phyloP scores from a whole-genome alignment of 2,329 filamentous ascomycete species.

The Aureobasidium sp. region DNA sequence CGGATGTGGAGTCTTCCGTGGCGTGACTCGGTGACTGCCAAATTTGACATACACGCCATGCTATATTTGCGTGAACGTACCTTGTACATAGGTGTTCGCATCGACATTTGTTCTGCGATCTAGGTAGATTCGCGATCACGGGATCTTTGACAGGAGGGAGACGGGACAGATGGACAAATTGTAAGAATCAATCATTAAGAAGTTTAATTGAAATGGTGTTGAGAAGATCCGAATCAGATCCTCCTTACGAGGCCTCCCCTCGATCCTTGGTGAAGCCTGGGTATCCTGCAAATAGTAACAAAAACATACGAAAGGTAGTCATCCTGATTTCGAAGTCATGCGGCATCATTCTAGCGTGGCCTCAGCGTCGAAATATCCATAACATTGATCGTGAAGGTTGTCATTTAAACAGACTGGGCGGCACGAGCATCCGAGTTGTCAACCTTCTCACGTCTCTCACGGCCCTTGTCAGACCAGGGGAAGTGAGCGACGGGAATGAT shows the following conservation, averaged over 20 bases:
- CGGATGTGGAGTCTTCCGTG: not conserved
- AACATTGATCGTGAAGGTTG: not conserved
- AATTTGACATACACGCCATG: not conserved
- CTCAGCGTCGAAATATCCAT: not conserved
- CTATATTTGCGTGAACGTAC: not conserved
- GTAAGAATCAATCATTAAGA: not conserved
- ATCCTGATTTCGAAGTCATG: not conserved
- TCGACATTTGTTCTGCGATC: not conserved
- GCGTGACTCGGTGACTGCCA: not conserved
- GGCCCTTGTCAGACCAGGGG: slow-evolving; percentile 80
- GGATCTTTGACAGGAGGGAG: not conserved
- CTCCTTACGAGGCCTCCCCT: not conserved
- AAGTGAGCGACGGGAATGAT: slow-evolving; percentile 88
- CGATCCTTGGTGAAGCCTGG: slow-evolving; percentile 8
- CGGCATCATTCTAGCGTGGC: not conserved
- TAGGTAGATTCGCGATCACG: not conserved
- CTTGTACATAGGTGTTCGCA: not conserved
- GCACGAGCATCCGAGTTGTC: slow-evolving; percentile 34
- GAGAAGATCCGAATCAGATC: not conserved
- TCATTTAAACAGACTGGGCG: slow-evolving; percentile 17
- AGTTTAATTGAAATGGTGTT: not conserved
- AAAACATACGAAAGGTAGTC: slow-evolving; percentile 6
- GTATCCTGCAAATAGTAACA: slow-evolving; percentile 12
- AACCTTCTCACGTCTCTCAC: slow-evolving; percentile 44
- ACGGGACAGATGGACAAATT: not conserved